Evolutionary conservation across 164 flowering plant genomes (phyloP).

Genomic region (Houttuynia cordata): DNA sequence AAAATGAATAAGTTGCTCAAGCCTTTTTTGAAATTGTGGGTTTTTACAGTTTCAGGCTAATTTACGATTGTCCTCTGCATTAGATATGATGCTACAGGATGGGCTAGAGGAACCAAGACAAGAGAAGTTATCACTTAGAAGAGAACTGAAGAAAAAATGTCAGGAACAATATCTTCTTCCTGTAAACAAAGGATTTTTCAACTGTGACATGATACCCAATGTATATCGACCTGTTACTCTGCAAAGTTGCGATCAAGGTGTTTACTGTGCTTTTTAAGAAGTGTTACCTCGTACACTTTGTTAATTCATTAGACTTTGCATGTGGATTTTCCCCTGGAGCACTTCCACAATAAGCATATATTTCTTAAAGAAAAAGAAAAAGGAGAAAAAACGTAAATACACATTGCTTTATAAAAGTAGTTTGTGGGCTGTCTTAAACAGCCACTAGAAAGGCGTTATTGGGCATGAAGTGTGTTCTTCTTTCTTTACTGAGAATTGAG

Average conservation of each 20-base stretch:
- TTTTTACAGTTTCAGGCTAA: background rate
- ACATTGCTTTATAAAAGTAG: no score
- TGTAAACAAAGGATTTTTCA: conserved; percentile 11
- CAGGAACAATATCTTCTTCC: conserved; percentile 43
- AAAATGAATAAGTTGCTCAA: background rate
- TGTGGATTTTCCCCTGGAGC: no score
- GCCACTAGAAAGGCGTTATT: no score
- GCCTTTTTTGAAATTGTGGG: background rate
- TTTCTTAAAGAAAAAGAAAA: background rate
- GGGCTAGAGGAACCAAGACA: conserved; percentile 40
- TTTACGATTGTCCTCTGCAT: background rate
- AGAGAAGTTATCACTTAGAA: conserved; percentile 73
- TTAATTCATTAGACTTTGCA: background rate
- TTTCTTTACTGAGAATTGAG: background rate
- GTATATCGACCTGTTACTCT: conserved; percentile 8
- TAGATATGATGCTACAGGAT: conserved; percentile 44
- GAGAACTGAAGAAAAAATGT: conserved; percentile 76
- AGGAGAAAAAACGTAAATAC: no score
- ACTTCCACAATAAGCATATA: background rate
- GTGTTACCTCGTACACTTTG: background rate
- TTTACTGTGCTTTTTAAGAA: background rate
- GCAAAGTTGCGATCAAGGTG: conserved; percentile 25
- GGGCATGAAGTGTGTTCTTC: no score
- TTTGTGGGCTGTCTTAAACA: no score
- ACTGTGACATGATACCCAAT: conserved; percentile 9